These are phyloP conservation scores for Radiomyces spectabilis DNA, from an alignment of 192 early-diverging fungal species.

Conservation along the genomic window DNA sequence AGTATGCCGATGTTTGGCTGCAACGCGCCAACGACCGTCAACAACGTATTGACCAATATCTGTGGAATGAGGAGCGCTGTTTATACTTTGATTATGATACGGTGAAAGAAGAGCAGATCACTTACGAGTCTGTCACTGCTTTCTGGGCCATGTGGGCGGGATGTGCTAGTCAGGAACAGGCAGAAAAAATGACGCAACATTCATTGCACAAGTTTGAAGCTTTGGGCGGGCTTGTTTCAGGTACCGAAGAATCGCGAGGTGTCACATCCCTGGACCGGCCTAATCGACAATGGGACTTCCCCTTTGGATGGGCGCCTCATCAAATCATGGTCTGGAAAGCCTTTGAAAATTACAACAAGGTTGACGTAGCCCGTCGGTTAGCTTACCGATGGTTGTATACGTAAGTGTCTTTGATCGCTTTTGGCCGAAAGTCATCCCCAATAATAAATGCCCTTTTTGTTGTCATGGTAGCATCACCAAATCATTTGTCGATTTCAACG, in stretches of 20 bases:
- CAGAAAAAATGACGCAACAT: slow-evolving; percentile 59
- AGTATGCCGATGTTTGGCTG: slow-evolving; percentile 52
- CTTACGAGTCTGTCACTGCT: slow-evolving; percentile 86
- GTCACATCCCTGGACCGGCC: slow-evolving; percentile 72
- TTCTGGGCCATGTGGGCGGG: slow-evolving; percentile 93
- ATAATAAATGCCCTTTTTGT: neutral
- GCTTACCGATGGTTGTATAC: slow-evolving; percentile 96
- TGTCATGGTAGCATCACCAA: slow-evolving; percentile 60
- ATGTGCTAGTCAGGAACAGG: slow-evolving; percentile 68
- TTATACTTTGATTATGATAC: slow-evolving; percentile 94
- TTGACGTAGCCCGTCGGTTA: slow-evolving; percentile 61
- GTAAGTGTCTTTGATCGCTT: slow-evolving; percentile 30
- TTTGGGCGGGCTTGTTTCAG: slow-evolving; percentile 83
- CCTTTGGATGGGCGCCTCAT: slow-evolving; percentile 97
- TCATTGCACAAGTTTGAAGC: slow-evolving; percentile 83
- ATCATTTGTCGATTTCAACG: slow-evolving; percentile 94
- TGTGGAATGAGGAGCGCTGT: slow-evolving; percentile 75
- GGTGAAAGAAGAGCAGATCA: slow-evolving; percentile 45
- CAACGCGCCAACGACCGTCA: slow-evolving; percentile 53
- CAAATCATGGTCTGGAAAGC: slow-evolving; percentile 97
- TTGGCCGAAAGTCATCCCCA: neutral
- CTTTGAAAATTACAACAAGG: slow-evolving; percentile 75
- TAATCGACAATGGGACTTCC: slow-evolving; percentile 94
- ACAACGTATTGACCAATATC: slow-evolving; percentile 65
- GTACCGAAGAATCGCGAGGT: slow-evolving; percentile 88